Percentiles rank a stretch among this genome's conserved stretches.
These are phyloP conservation scores for Lodderomyces orthopsilosis DNA, from an alignment of 1,139 yeast genomes.

Conservation along the genomic window DNA sequence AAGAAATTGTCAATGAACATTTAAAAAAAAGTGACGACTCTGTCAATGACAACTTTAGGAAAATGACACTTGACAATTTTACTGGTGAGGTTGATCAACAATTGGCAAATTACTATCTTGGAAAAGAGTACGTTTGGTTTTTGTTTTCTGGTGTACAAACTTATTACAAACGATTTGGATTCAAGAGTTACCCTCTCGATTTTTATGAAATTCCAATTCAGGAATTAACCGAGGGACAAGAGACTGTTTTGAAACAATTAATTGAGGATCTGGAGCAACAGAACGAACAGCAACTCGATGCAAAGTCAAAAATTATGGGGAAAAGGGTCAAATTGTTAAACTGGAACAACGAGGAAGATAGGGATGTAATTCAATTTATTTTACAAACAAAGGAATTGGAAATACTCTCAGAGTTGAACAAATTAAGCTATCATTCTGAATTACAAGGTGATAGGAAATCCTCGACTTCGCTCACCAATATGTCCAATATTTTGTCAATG, in stretches of 20 bases:
- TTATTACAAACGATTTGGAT: slow-evolving; percentile 38
- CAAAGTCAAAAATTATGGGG: slow-evolving; percentile 18
- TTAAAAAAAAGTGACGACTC: slow-evolving; percentile 21
- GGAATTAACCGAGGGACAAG: slow-evolving; percentile 19
- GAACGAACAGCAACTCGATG: slow-evolving; percentile 7
- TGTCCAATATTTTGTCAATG: slow-evolving; percentile 25
- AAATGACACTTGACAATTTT: slow-evolving; percentile 26
- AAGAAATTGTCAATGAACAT: slow-evolving; percentile 25
- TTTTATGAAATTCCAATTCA: slow-evolving; percentile 32
- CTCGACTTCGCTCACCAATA: slow-evolving; percentile 35
- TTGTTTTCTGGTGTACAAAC: slow-evolving; percentile 36
- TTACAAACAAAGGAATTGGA: slow-evolving; percentile 38
- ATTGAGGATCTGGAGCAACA: slow-evolving; percentile 14
- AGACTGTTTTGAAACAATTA: slow-evolving; percentile 22
- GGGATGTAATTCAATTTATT: slow-evolving; percentile 30
- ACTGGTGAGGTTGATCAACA: slow-evolving; percentile 28
- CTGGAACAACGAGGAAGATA: slow-evolving; percentile 26
- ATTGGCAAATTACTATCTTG: slow-evolving; percentile 36
- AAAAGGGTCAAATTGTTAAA: slow-evolving; percentile 31
- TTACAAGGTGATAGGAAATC: slow-evolving; percentile 33
- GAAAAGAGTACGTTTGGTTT: slow-evolving; percentile 39
- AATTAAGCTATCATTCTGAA: slow-evolving; percentile 34
- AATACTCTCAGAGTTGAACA: slow-evolving; percentile 37
- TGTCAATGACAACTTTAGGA: slow-evolving; percentile 28
- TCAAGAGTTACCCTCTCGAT: slow-evolving; percentile 37